Evolutionary conservation across 176 grass and related monocot species (phyloP), one percentile per base, ranked within the genome.

Genomic region (Carex kokanica): DNA sequence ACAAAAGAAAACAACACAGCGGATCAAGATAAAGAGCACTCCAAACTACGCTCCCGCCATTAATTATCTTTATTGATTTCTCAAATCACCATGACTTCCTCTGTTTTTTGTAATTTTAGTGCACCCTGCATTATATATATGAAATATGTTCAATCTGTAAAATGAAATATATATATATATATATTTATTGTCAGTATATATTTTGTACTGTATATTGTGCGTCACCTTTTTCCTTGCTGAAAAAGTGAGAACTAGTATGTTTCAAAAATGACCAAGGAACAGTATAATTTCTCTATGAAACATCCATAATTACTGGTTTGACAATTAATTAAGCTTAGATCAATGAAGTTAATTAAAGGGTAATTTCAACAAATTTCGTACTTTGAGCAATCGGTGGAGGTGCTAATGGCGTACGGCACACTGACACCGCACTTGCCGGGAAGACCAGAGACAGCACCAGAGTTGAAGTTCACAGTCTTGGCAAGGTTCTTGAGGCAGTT

Each of bases 301-400:
- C 54, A 56, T 56, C 54, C 54, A 18, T 38, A 4, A 38, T 38
- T 56, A 14, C 12, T 56, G 4, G 4, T 56, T 15, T 56, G 54
- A 17, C 54, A 10, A 56, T 56, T 56, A 56, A 17, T 56, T 56
- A 56, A 56, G 15, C 17, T 58, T 36, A 31, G 64, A 38, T 36
- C 17, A 64, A 64, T 31, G 12, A 64, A 24, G 24, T 29, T 31
- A 64, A 64, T 29, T 27, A 29, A 29, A 32, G 6, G 75, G 80
- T 63, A 68, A 81, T 55, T 32, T 5, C 80, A 67, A 77, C 3
- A 79, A 2, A 11, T 81, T 62, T 27, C 66, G 21, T 83, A 88
- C 86, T 83, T 83, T 67, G 68, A 78, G 68, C 84, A 86, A 63
- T 86, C 84, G 10, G 74, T 80, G 49, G 84, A 59, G 74, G 84